Base-by-base conservation (phyloP, 192 early-diverging fungal species). In the Chytriomyces confervae region DNA sequence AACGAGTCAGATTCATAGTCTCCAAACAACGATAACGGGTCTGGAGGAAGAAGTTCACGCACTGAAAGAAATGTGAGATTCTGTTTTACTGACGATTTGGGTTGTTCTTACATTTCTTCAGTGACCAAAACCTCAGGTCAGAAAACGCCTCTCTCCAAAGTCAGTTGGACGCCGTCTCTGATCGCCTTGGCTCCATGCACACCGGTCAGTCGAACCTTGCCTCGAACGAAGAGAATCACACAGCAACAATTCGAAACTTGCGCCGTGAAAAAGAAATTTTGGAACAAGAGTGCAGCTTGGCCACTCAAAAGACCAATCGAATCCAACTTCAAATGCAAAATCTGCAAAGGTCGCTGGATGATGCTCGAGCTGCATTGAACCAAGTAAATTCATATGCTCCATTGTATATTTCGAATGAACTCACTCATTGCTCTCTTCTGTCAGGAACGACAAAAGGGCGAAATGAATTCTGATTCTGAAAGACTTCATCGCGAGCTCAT, bases 211-310 rank as follows among this genome's bases (percentile, higher is more conserved):
- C 63, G 10, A n/a, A 10, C 20, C 11, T 11, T 0, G 63, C n/a
- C 10, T n/a, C 24, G 20, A 24, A 36, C 63, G 63, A 10, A n/a
- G 36, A 65, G 20, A 36, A 11, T 36, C n/a, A 27, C 11, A 24
- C 45, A 16, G 45, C 61, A 66, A 8, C 94, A 7, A 85, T 94
- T 61, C 82, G 85, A 13, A 90, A 89, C 68, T 80, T 93, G 61
- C 89, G 93, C 13, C 86, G 89, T 48, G 93, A 95, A 75, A 91
- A 92, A 61, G 92, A 94, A 24, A 90, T 93, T 67, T 81, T 91
- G 5, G 81, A 89, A 60, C 86, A 89, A 44, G 90, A 93, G 81
- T 83, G 87, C 6, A 92, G 92, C 49, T 66, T 93, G 20, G 85
- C 89, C 36, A 75, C 85, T 65, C 91, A 93, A 61, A 91, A 95